phyloP scores from a whole-genome alignment of 129 eudicot genomes.

The Arctium lappa region DNA sequence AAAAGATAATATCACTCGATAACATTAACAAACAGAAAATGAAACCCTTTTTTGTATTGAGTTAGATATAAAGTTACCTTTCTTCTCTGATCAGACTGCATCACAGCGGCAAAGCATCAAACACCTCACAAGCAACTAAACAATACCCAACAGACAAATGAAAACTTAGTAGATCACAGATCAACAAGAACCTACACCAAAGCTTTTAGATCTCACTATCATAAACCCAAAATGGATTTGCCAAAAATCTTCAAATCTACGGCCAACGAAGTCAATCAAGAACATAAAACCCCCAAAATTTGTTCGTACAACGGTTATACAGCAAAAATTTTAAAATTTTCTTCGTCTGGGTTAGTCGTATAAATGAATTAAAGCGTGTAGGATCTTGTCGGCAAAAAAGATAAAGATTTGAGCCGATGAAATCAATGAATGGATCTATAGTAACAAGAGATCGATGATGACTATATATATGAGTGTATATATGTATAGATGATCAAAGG shows the following conservation, averaged over 20 bases:
- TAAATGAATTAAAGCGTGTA: slow-evolving; percentile 15
- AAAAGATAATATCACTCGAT: not conserved
- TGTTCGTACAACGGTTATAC: not conserved
- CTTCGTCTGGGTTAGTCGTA: slow-evolving; percentile 23
- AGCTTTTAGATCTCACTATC: slow-evolving; percentile 14
- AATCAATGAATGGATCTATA: slow-evolving; percentile 32
- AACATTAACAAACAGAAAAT: not conserved
- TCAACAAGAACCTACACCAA: slow-evolving; percentile 25
- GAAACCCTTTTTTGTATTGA: not conserved
- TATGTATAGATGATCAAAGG: slow-evolving; percentile 33
- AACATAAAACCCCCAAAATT: slow-evolving; percentile 20
- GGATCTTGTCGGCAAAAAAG: slow-evolving; percentile 17
- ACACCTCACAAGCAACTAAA: slow-evolving; percentile 15
- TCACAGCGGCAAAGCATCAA: slow-evolving; percentile 67
- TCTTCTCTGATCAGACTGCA: slow-evolving; percentile 91
- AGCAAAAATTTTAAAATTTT: slow-evolving; percentile 9
- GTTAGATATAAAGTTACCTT: slow-evolving; percentile 46
- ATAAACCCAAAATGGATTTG: slow-evolving; percentile 9
- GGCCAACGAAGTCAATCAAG: slow-evolving; percentile 26
- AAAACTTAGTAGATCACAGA: slow-evolving; percentile 27
- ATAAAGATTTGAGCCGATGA: slow-evolving; percentile 21
- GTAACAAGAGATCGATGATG: slow-evolving; percentile 38
- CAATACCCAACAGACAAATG: not conserved
- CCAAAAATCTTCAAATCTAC: slow-evolving; percentile 8
- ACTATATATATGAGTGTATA: slow-evolving; percentile 6